Evolutionary conservation across 116 monocot genomes (phyloP).

Genomic region (Papilionanthe hybrid): DNA sequence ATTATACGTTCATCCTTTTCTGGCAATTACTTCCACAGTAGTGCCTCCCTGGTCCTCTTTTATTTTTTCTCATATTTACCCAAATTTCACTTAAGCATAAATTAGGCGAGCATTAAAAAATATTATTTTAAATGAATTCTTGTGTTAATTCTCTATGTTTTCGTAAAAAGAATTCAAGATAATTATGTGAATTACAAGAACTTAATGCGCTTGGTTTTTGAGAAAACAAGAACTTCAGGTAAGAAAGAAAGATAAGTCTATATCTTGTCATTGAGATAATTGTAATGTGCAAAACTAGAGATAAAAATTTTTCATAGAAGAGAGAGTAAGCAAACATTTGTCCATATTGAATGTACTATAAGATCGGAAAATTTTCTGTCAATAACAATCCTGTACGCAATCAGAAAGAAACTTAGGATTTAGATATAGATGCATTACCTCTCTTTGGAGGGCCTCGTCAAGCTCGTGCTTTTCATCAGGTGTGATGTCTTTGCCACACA

Average conservation of each 20-base stretch:
- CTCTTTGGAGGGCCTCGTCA: conserved; percentile 91
- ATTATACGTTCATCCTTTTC: no score
- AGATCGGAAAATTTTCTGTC: not conserved
- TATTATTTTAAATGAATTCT: not conserved
- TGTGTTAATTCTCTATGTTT: not conserved
- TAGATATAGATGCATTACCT: conserved; percentile 39
- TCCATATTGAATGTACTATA: not conserved
- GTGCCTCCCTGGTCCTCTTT: not conserved
- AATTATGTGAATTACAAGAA: not conserved
- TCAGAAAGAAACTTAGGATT: not conserved
- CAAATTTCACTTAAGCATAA: not conserved
- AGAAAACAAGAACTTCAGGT: not conserved
- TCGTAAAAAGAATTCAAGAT: not conserved
- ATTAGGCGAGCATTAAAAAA: not conserved
- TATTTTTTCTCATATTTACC: not conserved
- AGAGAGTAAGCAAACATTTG: not conserved
- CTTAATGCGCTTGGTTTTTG: not conserved
- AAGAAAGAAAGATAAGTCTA: not conserved
- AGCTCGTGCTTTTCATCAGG: conserved; percentile 97
- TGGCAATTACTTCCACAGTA: not conserved
- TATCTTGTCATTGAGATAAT: not conserved
- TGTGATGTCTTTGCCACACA: conserved; percentile 86
- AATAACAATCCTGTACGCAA: not conserved
- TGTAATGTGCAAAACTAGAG: no score
- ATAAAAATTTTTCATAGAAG: not conserved